Evolutionary conservation across 345 rosid genomes (phyloP).

Genomic region (Boechera retrofracta): DNA sequence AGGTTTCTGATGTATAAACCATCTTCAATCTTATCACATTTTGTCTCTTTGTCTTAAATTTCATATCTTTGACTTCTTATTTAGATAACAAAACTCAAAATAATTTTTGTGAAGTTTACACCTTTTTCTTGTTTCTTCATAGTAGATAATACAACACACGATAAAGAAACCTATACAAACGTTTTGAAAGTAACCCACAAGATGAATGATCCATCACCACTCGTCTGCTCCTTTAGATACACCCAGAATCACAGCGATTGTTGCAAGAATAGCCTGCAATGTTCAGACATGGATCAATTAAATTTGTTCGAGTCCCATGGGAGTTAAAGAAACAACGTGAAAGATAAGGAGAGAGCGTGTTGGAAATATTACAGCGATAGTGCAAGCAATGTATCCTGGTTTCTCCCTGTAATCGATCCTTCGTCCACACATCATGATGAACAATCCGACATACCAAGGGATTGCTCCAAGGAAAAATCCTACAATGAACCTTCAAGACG

Average conservation of each 20-base stretch:
- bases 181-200: constrained; percentile 23
- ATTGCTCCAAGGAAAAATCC: constrained; percentile 87
- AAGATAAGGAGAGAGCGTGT: background rate
- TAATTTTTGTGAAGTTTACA: constrained; percentile 19
- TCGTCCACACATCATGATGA: constrained; percentile 65
- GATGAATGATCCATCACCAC: constrained; percentile 46
- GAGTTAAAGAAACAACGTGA: background rate
- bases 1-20: constrained; percentile 28
- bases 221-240: constrained; percentile 61
- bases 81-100: constrained; percentile 19
- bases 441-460: constrained; percentile 87
- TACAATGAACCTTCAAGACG: constrained; percentile 65
- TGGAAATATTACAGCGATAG: constrained; percentile 66
- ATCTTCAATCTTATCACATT: constrained; percentile 3
- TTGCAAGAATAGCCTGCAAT: constrained; percentile 79
- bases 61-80: background rate
- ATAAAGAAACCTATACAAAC: constrained; percentile 40
- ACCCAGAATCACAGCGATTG: constrained; percentile 72
- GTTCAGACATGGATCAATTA: constrained; percentile 15
- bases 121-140: background rate
- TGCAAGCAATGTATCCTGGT: constrained; percentile 91
- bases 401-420: constrained; percentile 83
- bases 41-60: background rate
- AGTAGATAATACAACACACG: constrained; percentile 22
- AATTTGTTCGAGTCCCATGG: background rate